Conservation (phyloP, 2,329 filamentous ascomycete genomes). For the Helotiales sp. region DNA sequence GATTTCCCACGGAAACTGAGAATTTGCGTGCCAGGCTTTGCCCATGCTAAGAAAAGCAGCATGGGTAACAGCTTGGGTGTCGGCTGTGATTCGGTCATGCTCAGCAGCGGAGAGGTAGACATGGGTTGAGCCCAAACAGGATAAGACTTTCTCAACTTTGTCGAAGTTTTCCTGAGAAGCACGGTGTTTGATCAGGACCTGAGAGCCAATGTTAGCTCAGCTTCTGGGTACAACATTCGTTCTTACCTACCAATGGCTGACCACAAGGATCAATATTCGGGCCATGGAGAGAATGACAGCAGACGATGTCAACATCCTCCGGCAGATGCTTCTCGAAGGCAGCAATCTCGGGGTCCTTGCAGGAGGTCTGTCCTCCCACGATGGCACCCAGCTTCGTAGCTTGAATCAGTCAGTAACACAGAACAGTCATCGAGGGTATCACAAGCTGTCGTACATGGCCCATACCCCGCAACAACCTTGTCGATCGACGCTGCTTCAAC, state of each 20-base stretch:
- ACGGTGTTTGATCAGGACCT: slow-evolving; percentile 87
- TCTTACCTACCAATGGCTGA: slow-evolving; percentile 80
- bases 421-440: not conserved
- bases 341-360: slow-evolving; percentile 93
- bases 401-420: slow-evolving; percentile 38
- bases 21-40: slow-evolving; percentile 92
- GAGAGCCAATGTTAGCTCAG: not conserved
- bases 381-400: slow-evolving; percentile 94
- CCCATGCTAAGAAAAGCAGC: slow-evolving; percentile 97
- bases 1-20: slow-evolving; percentile 95
- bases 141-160: slow-evolving; percentile 79
- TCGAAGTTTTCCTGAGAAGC: slow-evolving; percentile 73
- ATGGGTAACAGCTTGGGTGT: slow-evolving; percentile 97
- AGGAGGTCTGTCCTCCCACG: slow-evolving; percentile 96
- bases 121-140: slow-evolving; percentile 80
- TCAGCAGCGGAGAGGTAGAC: slow-evolving; percentile 84
- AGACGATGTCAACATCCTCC: slow-evolving; percentile 86
- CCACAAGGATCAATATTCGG: slow-evolving; percentile 84
- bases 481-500: slow-evolving; percentile 93
- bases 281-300: slow-evolving; percentile 94
- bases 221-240: not conserved
- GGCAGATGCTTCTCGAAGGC: slow-evolving; percentile 92
- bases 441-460: slow-evolving; percentile 73
- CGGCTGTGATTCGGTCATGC: slow-evolving; percentile 96
- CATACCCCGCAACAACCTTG: slow-evolving; percentile 82